A percentile compares a stretch with the other conserved stretches of the same genome.
phyloP scores from a whole-genome alignment of 2,329 filamentous ascomycete genomes.

The Neoscytalidium dimidiatum region DNA sequence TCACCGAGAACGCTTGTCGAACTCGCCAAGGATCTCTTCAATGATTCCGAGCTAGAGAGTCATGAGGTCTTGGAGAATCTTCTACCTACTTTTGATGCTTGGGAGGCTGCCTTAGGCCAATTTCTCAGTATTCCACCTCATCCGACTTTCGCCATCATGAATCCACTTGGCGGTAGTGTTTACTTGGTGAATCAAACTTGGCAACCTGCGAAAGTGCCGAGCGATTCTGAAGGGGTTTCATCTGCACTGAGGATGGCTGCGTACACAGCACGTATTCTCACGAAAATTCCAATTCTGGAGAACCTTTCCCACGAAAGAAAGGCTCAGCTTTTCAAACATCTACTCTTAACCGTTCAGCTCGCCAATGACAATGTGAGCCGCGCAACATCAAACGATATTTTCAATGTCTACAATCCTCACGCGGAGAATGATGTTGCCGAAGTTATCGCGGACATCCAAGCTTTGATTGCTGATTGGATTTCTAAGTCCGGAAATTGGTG shows the following conservation, averaged over 20 bases:
- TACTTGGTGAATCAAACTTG: conserved; percentile 56
- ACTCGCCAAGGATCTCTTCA: conserved; percentile 53
- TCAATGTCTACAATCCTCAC: conserved; percentile 49
- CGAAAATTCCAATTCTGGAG: conserved; percentile 38
- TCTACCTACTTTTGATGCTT: conserved; percentile 65
- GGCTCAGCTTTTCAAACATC: conserved; percentile 49
- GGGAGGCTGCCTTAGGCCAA: conserved; percentile 63
- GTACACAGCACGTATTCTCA: conserved; percentile 65
- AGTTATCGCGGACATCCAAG: conserved; percentile 54
- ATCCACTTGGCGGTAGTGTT: conserved; percentile 68
- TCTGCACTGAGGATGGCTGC: conserved; percentile 73
- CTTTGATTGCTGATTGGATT: conserved; percentile 49
- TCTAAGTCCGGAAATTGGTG: conserved; percentile 20
- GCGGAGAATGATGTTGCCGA: conserved; percentile 56
- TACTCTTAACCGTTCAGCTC: conserved; percentile 58
- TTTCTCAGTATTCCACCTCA: conserved; percentile 59
- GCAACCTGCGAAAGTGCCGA: conserved; percentile 38
- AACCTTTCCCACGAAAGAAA: conserved; percentile 34
- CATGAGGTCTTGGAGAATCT: conserved; percentile 42
- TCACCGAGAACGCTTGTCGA: conserved; percentile 60
- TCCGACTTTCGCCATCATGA: conserved; percentile 72
- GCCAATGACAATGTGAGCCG: conserved; percentile 63
- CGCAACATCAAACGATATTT: conserved; percentile 56
- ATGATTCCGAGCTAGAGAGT: conserved; percentile 23
- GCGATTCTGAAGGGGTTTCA: conserved; percentile 71